These are phyloP conservation scores for Curvularia spicifera DNA, from an alignment of 2,329 filamentous ascomycete genomes.

Conservation along the genomic window DNA sequence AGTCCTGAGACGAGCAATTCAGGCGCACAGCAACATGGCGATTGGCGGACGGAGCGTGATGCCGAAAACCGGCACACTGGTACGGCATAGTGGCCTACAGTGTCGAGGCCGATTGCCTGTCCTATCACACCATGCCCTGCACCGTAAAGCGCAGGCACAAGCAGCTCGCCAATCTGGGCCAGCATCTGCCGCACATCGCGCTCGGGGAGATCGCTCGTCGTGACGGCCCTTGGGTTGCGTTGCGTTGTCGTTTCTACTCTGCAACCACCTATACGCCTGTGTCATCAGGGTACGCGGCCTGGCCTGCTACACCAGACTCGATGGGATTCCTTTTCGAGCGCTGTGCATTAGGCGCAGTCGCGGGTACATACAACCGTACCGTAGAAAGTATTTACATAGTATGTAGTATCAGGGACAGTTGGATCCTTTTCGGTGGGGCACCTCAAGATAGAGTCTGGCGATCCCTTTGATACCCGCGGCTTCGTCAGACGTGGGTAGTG, in stretches of 20 bases:
- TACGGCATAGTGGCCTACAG: background rate
- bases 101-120: background rate
- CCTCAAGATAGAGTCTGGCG: conserved; percentile 5
- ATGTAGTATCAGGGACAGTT: conserved; percentile 6
- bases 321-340: conserved; percentile 15
- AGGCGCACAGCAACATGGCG: background rate
- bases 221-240: background rate
- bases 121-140: conserved; percentile 7
- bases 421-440: conserved; percentile 10
- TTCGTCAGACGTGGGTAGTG: background rate
- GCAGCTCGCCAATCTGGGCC: conserved; percentile 15
- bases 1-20: conserved; percentile 1
- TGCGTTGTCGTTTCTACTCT: background rate
- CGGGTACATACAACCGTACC: conserved; percentile 12
- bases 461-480: conserved; percentile 8
- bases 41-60: background rate
- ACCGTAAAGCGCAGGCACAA: conserved; percentile 9
- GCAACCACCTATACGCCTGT: background rate
- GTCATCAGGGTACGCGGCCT: background rate
- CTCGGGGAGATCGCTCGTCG: background rate
- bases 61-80: conserved; percentile 4
- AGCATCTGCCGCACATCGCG: conserved; percentile 2
- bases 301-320: conserved; percentile 10
- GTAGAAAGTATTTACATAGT: background rate
- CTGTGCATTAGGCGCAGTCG: conserved; percentile 9